Conservation (phyloP, 2,329 filamentous ascomycete genomes). For the Emydomyces testavorans region DNA sequence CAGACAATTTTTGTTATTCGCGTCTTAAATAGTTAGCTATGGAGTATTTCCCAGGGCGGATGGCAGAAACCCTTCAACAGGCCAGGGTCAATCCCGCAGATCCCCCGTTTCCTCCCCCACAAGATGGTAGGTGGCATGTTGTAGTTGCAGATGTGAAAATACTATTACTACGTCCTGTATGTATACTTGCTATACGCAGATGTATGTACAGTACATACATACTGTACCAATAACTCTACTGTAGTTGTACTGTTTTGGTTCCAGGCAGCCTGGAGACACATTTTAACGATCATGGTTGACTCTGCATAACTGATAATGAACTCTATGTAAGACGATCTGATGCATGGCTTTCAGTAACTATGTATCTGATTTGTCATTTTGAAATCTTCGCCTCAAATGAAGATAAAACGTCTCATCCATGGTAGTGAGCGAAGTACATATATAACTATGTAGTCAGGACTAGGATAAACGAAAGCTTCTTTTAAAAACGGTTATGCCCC, state of each 20-base stretch:
- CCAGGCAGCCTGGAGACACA: background rate
- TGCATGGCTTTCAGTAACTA: background rate
- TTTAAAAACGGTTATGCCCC: background rate
- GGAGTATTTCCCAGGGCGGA: no score
- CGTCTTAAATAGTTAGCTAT: no score
- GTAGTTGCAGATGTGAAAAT: background rate
- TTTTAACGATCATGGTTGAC: background rate
- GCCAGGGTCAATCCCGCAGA: conserved; percentile 11
- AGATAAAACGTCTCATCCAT: no score
- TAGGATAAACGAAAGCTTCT: background rate
- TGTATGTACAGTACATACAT: no score
- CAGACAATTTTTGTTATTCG: no score
- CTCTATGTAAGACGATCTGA: no score
- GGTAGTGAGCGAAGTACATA: no score
- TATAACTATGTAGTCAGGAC: no score
- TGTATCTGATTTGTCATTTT: background rate
- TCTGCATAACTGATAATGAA: background rate
- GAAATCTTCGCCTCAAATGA: no score
- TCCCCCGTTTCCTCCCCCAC: conserved; percentile 5
- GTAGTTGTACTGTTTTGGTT: background rate
- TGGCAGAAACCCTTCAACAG: background rate
- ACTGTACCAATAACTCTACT: no score
- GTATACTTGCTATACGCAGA: background rate
- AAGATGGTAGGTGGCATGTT: background rate
- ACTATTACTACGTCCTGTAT: background rate